Percentiles rank a stretch among this genome's conserved stretches.
Conservation (phyloP, 768 basidiomycete species). For the Myochromella boudieri region DNA sequence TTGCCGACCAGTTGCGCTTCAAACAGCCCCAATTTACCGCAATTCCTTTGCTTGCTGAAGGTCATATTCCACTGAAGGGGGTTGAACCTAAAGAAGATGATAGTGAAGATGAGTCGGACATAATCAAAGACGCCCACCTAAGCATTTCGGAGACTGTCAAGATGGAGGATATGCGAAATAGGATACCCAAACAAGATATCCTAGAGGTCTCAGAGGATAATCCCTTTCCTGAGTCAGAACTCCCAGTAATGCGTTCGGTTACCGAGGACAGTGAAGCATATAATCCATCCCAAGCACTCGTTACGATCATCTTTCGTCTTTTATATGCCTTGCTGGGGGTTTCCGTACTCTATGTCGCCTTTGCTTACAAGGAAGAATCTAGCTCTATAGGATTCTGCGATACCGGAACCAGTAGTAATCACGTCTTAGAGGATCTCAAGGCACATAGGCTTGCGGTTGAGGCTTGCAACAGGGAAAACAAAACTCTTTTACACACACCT, state of each 20-base stretch:
- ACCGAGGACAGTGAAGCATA: conserved; percentile 4
- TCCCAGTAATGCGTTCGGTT: conserved; percentile 27
- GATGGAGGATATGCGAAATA: conserved; percentile 5
- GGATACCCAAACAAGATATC: conserved; percentile 3
- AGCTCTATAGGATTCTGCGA: conserved; percentile 78
- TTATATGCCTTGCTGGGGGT: conserved; percentile 37
- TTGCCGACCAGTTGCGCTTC: conserved; percentile 26
- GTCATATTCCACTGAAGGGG: conserved; percentile 11
- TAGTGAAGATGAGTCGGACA: conserved; percentile 26
- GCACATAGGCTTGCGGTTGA: conserved; percentile 45
- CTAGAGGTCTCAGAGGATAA: conserved; percentile 17
- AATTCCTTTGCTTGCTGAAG: no score
- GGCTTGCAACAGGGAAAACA: conserved; percentile 57
- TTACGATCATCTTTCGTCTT: conserved; percentile 39
- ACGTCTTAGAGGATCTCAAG: conserved; percentile 47
- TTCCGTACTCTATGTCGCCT: conserved; percentile 29
- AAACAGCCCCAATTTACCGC: conserved; percentile 15
- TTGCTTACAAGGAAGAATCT: conserved; percentile 67
- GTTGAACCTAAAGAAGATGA: conserved; percentile 20
- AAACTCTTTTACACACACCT: conserved; percentile 40
- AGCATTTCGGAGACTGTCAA: background rate
- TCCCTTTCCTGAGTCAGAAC: conserved; percentile 8
- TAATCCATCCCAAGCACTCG: conserved; percentile 16
- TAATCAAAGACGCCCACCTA: conserved; percentile 7
- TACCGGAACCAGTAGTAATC: conserved; percentile 59